Evolutionary conservation across 2,329 filamentous ascomycete genomes (phyloP), one percentile per base, ranked within the genome.

Genomic region (Arthrobotrys iridis): DNA sequence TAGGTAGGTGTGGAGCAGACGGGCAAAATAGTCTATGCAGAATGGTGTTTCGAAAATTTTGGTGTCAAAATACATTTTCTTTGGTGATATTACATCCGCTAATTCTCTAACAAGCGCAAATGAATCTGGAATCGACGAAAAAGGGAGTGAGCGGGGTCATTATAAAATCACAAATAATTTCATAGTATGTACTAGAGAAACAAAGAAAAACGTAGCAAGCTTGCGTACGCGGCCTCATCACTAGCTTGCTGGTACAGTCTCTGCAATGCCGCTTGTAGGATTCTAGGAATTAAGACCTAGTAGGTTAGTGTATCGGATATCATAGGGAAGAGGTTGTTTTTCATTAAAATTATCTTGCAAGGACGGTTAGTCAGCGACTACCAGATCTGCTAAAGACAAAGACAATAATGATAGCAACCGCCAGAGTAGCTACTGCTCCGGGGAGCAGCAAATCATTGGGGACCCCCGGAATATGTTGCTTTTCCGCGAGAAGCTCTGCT

Each of bases 391-490:
- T 89, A 80, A 99, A 88, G 43, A 93, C 89, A 84, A 99, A 99
- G 8, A 98, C 94, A 78, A 92, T 92, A 41, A 96, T 86, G 82
- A 99, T 97, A 37, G 97, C 93, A 45, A 96, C 92, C 7, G 94
- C 95, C 80, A 99, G 84, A n/a, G 93, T 93, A 68, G 95, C 93
- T 81, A 99, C 94, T 18, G 95, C 95, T 78, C 95, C 95, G 0
- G 95, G 43, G 98, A 87, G 52, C 40, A 76, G 24, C 64, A 98
- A 85, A 80, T 99, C 95, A 81, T 99, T 99, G 6, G 95, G 93
- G 33, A 99, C 91, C 64, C 95, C 95, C 1, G 90, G 87, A 80
- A 99, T 94, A 71, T 97, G 85, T 83, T 96, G 92, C 73, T 94
- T 83, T 78, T 1, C 81, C 6, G 26, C 79, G 0, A 80, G 74